phyloP scores from a whole-genome alignment of 495 filamentous ascomycete genomes.

The Copromyces sp. region DNA sequence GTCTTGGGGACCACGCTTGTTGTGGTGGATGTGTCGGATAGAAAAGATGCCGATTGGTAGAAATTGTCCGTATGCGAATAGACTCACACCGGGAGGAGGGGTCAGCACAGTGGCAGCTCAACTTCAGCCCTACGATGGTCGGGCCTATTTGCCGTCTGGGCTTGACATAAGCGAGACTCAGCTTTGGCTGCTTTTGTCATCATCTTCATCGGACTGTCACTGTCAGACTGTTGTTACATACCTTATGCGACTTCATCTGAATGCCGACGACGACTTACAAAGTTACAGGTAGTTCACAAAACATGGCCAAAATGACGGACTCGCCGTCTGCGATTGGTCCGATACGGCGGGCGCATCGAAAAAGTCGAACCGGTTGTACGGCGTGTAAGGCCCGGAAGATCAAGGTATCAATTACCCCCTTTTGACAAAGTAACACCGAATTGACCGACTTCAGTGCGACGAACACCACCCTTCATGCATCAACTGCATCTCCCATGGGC shows the following conservation, averaged over 20 bases:
- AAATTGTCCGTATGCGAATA: neutral
- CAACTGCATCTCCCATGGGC: constrained; percentile 33
- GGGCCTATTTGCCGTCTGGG: neutral
- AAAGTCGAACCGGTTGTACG: constrained; percentile 33
- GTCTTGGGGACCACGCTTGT: neutral
- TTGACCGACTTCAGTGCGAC: constrained; percentile 23
- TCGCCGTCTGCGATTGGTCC: neutral
- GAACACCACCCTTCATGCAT: constrained; percentile 33
- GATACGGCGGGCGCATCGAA: constrained; percentile 21
- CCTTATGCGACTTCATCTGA: neutral
- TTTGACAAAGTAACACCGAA: neutral
- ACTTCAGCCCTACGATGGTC: neutral
- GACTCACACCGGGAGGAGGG: neutral
- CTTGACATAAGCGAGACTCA: neutral
- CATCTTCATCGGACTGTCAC: no score
- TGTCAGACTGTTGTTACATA: no score
- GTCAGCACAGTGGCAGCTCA: no score
- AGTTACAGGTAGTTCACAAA: neutral
- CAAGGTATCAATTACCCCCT: constrained; percentile 18
- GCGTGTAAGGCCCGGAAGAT: constrained; percentile 33
- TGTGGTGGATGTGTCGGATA: neutral
- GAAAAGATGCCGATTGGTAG: neutral
- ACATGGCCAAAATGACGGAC: neutral
- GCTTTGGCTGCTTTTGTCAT: neutral
- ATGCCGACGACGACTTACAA: neutral